Percentiles rank a stretch among this genome's conserved stretches.
Conservation (phyloP, 768 basidiomycete species). For the Mycena galopus region DNA sequence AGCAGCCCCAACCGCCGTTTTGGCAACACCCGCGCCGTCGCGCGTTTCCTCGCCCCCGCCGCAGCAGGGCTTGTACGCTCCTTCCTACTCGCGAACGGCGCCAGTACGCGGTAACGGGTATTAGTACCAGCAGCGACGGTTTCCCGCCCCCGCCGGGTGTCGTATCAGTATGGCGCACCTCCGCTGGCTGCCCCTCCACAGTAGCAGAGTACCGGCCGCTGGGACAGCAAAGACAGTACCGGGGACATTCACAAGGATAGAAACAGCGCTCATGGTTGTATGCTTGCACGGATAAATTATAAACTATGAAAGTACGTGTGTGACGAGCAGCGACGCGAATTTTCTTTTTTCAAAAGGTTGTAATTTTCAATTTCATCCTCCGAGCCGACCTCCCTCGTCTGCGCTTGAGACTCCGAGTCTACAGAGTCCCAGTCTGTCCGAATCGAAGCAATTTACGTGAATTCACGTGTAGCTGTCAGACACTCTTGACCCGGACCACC, state of each 20-base stretch:
- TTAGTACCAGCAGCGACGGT: conserved; percentile 23
- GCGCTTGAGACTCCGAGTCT: too few relatives aligned
- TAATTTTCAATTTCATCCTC: too few relatives aligned
- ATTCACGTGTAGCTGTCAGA: too few relatives aligned
- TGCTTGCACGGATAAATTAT: background rate
- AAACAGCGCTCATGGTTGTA: background rate
- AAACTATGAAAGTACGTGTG: background rate
- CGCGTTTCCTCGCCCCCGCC: conserved; percentile 27
- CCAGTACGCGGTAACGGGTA: conserved; percentile 27
- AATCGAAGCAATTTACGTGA: too few relatives aligned
- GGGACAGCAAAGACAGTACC: conserved; percentile 36
- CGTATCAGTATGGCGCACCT: conserved; percentile 29
- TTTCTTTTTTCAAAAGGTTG: too few relatives aligned
- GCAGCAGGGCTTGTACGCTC: conserved; percentile 11
- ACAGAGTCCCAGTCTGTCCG: too few relatives aligned
- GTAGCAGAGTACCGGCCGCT: conserved; percentile 27
- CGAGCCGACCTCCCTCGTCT: too few relatives aligned
- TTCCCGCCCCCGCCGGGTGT: conserved; percentile 22
- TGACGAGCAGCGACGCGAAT: too few relatives aligned
- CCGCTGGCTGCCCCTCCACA: conserved; percentile 29
- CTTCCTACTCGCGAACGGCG: conserved; percentile 29
- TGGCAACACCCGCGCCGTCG: conserved; percentile 27
- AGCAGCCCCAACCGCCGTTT: conserved; percentile 1
- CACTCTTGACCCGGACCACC: too few relatives aligned
- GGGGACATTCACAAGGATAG: conserved; percentile 30